Evolutionary conservation across 2,329 filamentous ascomycete genomes (phyloP).

Genomic region (Penicillium palitans): DNA sequence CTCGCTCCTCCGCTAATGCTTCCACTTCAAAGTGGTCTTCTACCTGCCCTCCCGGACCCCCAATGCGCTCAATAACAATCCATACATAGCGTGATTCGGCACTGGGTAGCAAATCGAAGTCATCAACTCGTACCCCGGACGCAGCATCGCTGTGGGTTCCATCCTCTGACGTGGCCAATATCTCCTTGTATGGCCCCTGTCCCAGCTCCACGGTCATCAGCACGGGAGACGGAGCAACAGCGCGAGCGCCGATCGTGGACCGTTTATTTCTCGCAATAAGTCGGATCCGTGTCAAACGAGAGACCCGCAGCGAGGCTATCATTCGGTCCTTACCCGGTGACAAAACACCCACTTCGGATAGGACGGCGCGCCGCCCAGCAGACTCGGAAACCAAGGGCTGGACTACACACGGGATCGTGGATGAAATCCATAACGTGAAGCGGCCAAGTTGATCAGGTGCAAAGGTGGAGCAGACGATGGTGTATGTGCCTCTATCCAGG

Average conservation of each 20-base stretch:
- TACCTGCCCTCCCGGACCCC: constrained; percentile 56
- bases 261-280: constrained; percentile 55
- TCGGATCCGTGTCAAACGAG: constrained; percentile 62
- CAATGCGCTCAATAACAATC: constrained; percentile 79
- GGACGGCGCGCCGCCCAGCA: constrained; percentile 68
- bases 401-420: constrained; percentile 56
- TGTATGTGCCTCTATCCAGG: constrained; percentile 75
- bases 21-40: constrained; percentile 47
- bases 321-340: constrained; percentile 55
- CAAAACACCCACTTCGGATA: constrained; percentile 50
- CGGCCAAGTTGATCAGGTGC: constrained; percentile 73
- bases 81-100: constrained; percentile 63
- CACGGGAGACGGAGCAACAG: constrained; percentile 54
- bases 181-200: constrained; percentile 65
- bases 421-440: constrained; percentile 75
- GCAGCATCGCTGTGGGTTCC: constrained; percentile 72
- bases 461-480: constrained; percentile 86
- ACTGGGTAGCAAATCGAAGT: constrained; percentile 73
- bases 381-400: constrained; percentile 67
- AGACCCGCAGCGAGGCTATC: constrained; percentile 52
- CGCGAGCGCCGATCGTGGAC: constrained; percentile 40
- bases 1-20: constrained; percentile 44
- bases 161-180: constrained; percentile 67
- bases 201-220: constrained; percentile 73
- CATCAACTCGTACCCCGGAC: constrained; percentile 66